Evolutionary conservation across 169 alveolate genomes (phyloP).

Genomic region (Plasmodium blacklocki): DNA sequence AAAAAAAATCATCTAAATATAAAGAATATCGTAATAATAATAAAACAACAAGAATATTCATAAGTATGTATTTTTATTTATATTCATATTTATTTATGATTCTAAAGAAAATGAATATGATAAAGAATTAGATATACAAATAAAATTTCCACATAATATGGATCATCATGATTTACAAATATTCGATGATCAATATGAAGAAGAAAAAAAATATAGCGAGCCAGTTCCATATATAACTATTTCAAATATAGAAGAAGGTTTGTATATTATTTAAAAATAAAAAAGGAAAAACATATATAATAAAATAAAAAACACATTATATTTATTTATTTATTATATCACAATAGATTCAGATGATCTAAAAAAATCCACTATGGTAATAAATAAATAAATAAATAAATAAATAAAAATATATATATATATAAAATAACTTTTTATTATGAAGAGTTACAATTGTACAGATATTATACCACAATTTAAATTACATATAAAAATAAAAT

Average conservation of each 20-base stretch:
- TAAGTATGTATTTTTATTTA: neutral
- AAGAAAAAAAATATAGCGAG: conserved; percentile 35
- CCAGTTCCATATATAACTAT: conserved; percentile 72
- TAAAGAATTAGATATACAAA: conserved; percentile 44
- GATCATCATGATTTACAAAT: conserved; percentile 43
- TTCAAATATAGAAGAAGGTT: conserved; percentile 43
- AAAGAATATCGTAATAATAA: neutral
- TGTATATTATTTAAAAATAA: neutral
- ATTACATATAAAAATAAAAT: no score
- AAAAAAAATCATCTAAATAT: neutral
- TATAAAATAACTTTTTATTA: no score
- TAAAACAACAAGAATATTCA: neutral
- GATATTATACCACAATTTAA: no score
- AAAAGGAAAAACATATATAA: no score
- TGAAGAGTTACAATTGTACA: no score
- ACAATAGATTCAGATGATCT: conserved; percentile 24
- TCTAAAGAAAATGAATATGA: conserved; percentile 27
- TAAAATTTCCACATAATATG: conserved; percentile 22
- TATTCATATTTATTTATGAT: neutral
- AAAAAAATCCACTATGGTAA: conserved; percentile 17
- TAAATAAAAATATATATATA: neutral
- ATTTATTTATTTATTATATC: conserved; percentile 3
- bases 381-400: conserved; percentile 10
- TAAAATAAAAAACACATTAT: no score
- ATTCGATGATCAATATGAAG: conserved; percentile 33